Conservation (phyloP, 2,329 filamentous ascomycete genomes). For the Aspergillus vadensis region DNA sequence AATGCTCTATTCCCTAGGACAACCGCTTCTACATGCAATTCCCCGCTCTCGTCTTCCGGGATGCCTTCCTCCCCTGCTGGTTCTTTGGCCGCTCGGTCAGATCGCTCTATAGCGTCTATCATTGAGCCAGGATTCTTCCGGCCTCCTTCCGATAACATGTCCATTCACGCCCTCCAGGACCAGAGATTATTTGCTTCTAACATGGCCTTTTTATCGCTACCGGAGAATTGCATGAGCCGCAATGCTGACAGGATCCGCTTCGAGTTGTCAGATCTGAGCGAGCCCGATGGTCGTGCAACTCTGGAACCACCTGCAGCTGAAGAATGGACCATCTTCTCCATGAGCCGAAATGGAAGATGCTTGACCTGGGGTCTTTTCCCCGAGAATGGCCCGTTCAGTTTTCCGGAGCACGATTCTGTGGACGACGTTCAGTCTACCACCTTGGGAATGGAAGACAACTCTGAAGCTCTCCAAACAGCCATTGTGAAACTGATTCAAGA, state of each 20-base stretch:
- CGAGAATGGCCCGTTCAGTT: constrained; percentile 65
- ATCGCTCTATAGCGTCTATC: constrained; percentile 20
- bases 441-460: constrained; percentile 72
- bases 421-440: constrained; percentile 38
- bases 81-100: constrained; percentile 23
- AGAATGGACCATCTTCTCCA: constrained; percentile 78
- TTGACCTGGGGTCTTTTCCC: constrained; percentile 67
- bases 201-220: constrained; percentile 28
- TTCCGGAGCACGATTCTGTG: constrained; percentile 60
- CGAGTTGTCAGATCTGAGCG: constrained; percentile 42
- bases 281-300: constrained; percentile 52
- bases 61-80: constrained; percentile 25
- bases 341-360: constrained; percentile 70
- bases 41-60: constrained; percentile 30
- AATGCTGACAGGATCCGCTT: constrained; percentile 45
- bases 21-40: constrained; percentile 28
- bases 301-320: constrained; percentile 78
- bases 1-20: constrained; percentile 74
- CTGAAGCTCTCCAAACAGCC: constrained; percentile 77
- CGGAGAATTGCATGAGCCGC: constrained; percentile 31
- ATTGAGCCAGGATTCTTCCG: constrained; percentile 39
- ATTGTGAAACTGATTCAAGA: constrained; percentile 80
- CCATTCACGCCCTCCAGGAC: constrained; percentile 26
- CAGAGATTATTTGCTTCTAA: constrained; percentile 37
- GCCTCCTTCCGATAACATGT: constrained; percentile 29